Evolutionary conservation across 129 eudicot species (phyloP), one percentile per base, ranked within the genome.

Genomic region (Pulicaria dysenterica): DNA sequence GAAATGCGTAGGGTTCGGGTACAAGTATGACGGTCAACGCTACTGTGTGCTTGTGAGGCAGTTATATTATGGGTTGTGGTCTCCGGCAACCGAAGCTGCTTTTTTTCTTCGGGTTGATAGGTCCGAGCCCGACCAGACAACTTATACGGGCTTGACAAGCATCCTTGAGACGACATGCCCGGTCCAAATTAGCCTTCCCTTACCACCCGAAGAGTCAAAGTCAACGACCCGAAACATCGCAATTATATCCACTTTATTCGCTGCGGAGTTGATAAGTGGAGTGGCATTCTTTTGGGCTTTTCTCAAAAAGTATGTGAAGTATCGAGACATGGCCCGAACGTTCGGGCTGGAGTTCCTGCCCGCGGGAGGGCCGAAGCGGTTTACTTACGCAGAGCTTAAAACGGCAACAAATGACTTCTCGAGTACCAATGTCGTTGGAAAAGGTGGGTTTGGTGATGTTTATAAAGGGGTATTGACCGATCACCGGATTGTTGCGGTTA

Each of bases 301-400:
- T 48, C 73, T 89, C 7, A 92, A 80, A 80, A 85, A 87, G 58
- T 92, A 92, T 62, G 87, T 85, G 5, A 92, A 92, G 84, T 92
- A 92, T 63, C 77, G 98, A 71, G 98, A 92, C 64, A 92, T 92
- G 98, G 96, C 98, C 12, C 82, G 86, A 63, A 89, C 92, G 8
- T 90, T 92, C 15, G 95, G 95, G 85, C 88, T 87, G 4, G 98
- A 90, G 79, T 86, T 85, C 44, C 62, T 89, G 79, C 96, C 96
- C 0, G 85, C 92, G 0, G 90, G 92, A 5, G 98, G 96, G 44
- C 96, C 96, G 3, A 92, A 85, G 72, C 81, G 89, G 85, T 92
- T 92, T 73, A 89, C 81, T 45, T 89, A 85, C 15, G 83, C 85
- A 3, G 96, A 92, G 84, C 82, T 89, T 15, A 92, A 80, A 79